Base-by-base conservation (phyloP, 2,329 filamentous ascomycete species). In the Scedosporium apiospermum region DNA sequence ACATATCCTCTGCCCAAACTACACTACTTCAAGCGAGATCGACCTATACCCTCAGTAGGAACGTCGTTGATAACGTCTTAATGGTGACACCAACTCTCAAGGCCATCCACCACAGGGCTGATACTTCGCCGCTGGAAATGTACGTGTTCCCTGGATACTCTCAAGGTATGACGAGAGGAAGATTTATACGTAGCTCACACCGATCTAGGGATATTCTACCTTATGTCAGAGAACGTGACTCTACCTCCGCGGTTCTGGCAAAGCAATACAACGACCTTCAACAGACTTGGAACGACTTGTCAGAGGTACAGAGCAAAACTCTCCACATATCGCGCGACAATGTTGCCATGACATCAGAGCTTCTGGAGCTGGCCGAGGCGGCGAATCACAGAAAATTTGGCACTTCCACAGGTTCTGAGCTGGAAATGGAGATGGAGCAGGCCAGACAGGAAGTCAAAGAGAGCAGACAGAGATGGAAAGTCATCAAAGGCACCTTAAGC, bases 401-500 rank as follows among this genome's bases (percentile, higher is more conserved):
- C 16, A 77, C 80, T n/a, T 76, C 83, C 27, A 74, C 78, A 44
- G 81, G 88, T 67, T 73, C 77, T 5, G 78, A 77, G 26, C 73
- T 82, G 42, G 78, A 79, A 63, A 74, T 73, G n/a, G 80, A 88
- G 70, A 77, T 91, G 27, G 75, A 81, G 42, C 75, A 75, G 59
- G 75, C 88, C 10, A 84, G 91, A 68, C 74, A 71, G 5, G 81
- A 86, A 49, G 75, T 89, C 64, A 86, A 82, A 68, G 77, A 77
- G 23, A 88, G 85, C 71, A 83, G 83, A 65, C 84, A 86, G 66
- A 82, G 82, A 69, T 91, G 87, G 86, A 85, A 85, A 69, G 85
- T 88, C 21, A 83, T 93, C 73, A 95, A 93, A 75, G 89, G 85
- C 26, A 84, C 91, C 51, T 82, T 89, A n/a, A 89, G 88, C 69